A percentile compares a stretch with the other conserved stretches of the same genome.
phyloP scores from a whole-genome alignment of 2,329 filamentous ascomycete species.

The Triangularia verruculosa region DNA sequence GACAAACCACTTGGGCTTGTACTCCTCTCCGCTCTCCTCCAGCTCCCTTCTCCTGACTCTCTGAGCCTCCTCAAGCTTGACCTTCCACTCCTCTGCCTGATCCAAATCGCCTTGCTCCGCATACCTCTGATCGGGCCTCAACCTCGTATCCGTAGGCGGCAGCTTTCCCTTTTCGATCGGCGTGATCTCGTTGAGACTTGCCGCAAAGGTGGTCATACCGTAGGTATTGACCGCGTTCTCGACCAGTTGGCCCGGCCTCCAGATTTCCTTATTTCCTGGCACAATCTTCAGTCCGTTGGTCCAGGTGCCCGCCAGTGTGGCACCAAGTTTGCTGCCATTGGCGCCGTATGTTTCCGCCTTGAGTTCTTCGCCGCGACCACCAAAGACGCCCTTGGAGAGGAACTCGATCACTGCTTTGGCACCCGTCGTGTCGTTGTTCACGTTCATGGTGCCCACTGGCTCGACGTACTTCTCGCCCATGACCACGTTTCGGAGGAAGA shows the following conservation, averaged over 20 bases:
- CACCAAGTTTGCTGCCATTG: conserved; percentile 62
- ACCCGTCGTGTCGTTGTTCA: conserved; percentile 79
- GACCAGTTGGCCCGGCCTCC: conserved; percentile 75
- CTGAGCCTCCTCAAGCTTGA: conserved; percentile 81
- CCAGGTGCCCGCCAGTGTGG: conserved; percentile 80
- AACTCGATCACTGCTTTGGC: conserved; percentile 85
- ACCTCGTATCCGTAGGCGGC: conserved; percentile 75
- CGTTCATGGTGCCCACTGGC: conserved; percentile 84
- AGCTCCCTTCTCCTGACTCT: conserved; percentile 68
- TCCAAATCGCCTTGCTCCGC: conserved; percentile 81
- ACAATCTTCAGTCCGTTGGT: conserved; percentile 58
- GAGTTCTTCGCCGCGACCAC: conserved; percentile 88
- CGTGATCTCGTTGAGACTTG: conserved; percentile 83
- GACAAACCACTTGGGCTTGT: conserved; percentile 82
- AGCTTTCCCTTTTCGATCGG: conserved; percentile 70
- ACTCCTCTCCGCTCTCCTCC: conserved; percentile 70
- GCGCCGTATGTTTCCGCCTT: conserved; percentile 68
- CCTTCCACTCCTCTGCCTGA: conserved; percentile 78
- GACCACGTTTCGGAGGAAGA: conserved; percentile 92
- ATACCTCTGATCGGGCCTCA: conserved; percentile 84
- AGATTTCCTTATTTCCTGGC: conserved; percentile 68
- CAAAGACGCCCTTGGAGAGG: conserved; percentile 95
- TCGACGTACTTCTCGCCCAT: conserved; percentile 98
- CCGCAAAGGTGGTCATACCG: conserved; percentile 84
- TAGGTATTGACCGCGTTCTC: conserved; percentile 77